Conservation (phyloP, 1,284 basidiomycete genomes). For the Malassezia yamatoensis region DNA sequence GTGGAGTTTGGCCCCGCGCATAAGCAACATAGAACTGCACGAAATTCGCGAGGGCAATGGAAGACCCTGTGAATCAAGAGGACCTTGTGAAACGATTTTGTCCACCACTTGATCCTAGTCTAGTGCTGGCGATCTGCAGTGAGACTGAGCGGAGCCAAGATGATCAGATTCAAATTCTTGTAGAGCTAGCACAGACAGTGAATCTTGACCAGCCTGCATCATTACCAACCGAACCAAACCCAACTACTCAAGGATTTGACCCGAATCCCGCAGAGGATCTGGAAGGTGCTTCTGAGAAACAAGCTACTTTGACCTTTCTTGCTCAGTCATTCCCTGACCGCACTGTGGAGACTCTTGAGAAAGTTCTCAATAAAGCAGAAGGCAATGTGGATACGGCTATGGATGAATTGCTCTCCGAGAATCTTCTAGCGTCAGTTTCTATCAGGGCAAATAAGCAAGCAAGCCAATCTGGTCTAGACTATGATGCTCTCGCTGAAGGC, state of each 20-base stretch:
- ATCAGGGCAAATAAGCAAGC: neutral
- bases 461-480: conserved; percentile 19
- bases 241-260: no score
- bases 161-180: neutral
- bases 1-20: neutral
- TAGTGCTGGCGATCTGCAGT: conserved; percentile 8
- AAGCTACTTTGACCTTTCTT: conserved; percentile 17
- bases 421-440: conserved; percentile 16
- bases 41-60: neutral
- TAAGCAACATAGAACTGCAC: no score
- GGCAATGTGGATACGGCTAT: conserved; percentile 28
- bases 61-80: neutral
- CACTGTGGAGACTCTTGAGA: neutral
- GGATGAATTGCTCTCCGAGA: conserved; percentile 32
- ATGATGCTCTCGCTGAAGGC: conserved; percentile 23
- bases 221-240: no score
- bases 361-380: conserved; percentile 16
- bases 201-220: neutral
- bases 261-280: no score
- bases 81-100: neutral
- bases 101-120: conserved; percentile 10
- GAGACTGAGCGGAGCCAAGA: neutral
- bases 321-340: conserved; percentile 18
- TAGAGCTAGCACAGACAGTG: conserved; percentile 5
- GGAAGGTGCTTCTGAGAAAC: neutral